Conservation (phyloP, 2,329 filamentous ascomycete genomes). For the Plenodomus biglobosus region DNA sequence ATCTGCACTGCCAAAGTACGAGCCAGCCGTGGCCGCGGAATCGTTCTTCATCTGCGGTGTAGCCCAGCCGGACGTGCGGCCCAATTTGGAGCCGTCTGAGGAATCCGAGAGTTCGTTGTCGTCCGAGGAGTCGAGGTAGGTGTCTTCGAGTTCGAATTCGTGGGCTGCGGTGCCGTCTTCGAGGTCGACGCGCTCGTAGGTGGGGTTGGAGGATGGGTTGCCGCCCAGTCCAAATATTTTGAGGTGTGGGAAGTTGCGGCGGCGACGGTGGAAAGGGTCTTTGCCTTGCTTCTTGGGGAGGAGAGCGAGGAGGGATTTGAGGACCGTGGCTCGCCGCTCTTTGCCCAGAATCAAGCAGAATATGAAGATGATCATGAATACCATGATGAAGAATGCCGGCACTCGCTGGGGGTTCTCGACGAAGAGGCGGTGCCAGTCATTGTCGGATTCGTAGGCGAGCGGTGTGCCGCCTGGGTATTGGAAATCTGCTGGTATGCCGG, state of each 20-base stretch:
- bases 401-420: conserved; percentile 65
- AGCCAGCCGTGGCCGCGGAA: conserved; percentile 8
- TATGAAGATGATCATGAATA: conserved; percentile 70
- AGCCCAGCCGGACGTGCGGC: conserved; percentile 66
- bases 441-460: conserved; percentile 53
- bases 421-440: conserved; percentile 62
- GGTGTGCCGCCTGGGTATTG: conserved; percentile 68
- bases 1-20: conserved; percentile 27
- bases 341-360: conserved; percentile 77
- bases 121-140: conserved; percentile 56
- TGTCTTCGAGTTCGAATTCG: conserved; percentile 70
- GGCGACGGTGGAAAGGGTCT: conserved; percentile 37
- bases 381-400: conserved; percentile 74
- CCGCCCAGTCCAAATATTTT: conserved; percentile 59
- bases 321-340: conserved; percentile 65
- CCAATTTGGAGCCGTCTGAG: conserved; percentile 58
- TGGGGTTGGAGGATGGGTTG: conserved; percentile 46
- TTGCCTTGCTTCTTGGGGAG: conserved; percentile 48
- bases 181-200: conserved; percentile 71
- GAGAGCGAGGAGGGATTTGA: conserved; percentile 56
- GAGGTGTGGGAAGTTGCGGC: conserved; percentile 46
- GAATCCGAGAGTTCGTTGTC: conserved; percentile 64
- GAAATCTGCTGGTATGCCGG: conserved; percentile 71
- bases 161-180: conserved; percentile 71
- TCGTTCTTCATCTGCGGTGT: conserved; percentile 61